Conservation (phyloP, 176 grass and related monocot species). For the barley (Hordeum vulgare) region DNA sequence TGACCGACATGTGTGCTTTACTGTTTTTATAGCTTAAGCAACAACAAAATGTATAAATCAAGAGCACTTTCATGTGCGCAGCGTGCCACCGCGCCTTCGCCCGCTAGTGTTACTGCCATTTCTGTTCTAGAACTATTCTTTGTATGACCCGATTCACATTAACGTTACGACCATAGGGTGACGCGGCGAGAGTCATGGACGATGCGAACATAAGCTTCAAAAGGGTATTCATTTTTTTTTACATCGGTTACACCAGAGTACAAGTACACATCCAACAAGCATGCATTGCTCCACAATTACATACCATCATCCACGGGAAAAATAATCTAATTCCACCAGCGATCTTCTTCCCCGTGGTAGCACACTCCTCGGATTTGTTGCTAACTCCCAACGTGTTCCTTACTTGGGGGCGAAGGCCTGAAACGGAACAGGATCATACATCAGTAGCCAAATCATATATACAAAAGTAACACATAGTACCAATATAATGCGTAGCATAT, state of each 20-base stretch:
- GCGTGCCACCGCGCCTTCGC: too few species aligned
- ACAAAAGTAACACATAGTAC: too few species aligned
- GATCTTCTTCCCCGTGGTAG: constrained; percentile 17
- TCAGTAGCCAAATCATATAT: neutral
- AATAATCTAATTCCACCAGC: neutral
- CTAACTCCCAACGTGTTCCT: constrained; percentile 16
- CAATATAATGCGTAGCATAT: neutral
- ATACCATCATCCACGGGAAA: neutral
- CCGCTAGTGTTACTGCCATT: neutral
- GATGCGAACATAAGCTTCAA: constrained; percentile 6
- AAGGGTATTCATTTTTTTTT: constrained; percentile 36
- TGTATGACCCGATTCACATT: too few species aligned
- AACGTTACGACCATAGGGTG: neutral
- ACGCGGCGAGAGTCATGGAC: neutral
- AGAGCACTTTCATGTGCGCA: too few species aligned
- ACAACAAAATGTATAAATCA: too few species aligned
- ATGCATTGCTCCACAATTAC: constrained; percentile 29
- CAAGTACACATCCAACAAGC: constrained; percentile 34
- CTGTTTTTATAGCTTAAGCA: too few species aligned
- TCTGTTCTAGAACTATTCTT: neutral
- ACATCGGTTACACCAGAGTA: constrained; percentile 35
- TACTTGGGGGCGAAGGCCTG: constrained; percentile 86
- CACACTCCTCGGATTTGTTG: constrained; percentile 1
- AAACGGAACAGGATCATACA: neutral
- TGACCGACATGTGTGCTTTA: too few species aligned